Conservation (phyloP, 306 rosid species). For the Canavalia gladiata region DNA sequence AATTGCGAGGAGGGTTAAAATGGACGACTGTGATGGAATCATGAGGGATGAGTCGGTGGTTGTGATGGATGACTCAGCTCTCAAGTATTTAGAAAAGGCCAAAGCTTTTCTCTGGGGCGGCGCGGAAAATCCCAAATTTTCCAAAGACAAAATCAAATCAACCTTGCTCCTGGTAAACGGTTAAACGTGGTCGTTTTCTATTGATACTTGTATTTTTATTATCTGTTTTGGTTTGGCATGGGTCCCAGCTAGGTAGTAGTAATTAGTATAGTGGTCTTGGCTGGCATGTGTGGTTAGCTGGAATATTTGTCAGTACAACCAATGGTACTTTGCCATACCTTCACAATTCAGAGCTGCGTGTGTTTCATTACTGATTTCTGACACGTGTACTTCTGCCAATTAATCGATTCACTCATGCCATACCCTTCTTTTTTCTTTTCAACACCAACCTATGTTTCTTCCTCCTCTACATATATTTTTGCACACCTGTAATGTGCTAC, state of each 20-base stretch:
- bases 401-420: too few species aligned
- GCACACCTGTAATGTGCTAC: too few species aligned
- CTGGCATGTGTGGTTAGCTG: too few species aligned
- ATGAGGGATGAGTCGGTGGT: slow-evolving; percentile 51
- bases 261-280: too few species aligned
- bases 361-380: too few species aligned
- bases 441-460: too few species aligned
- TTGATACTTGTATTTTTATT: background rate
- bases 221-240: too few species aligned
- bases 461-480: too few species aligned
- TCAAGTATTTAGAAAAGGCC: slow-evolving; percentile 36
- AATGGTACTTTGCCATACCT: background rate
- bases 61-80: slow-evolving; percentile 24
- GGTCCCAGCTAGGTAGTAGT: too few species aligned
- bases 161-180: background rate
- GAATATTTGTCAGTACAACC: background rate
- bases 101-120: slow-evolving; percentile 57
- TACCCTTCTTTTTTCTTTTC: too few species aligned
- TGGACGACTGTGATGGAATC: slow-evolving; percentile 57
- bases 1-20: background rate
- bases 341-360: too few species aligned
- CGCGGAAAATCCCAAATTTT: slow-evolving; percentile 47
- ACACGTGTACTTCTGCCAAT: too few species aligned
- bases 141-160: slow-evolving; percentile 38
- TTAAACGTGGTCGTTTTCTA: slow-evolving; percentile 36